Conservation (phyloP, 177 flowering plant species). For the Vitis hybrid region DNA sequence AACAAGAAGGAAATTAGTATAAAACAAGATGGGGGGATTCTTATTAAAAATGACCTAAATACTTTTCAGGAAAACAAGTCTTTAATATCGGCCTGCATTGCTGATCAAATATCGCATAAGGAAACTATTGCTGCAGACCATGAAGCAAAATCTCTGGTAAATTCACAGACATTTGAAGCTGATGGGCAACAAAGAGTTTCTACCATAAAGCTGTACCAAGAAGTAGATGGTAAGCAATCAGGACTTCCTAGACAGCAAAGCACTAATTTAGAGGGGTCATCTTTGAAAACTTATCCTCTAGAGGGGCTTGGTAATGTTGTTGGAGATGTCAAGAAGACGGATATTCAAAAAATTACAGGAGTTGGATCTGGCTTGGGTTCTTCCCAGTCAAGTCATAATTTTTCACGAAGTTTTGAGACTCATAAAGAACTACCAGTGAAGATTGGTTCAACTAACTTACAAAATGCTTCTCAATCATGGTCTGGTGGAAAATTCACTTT, state of each 20-base stretch:
- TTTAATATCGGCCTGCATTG: slow-evolving; percentile 4
- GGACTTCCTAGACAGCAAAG: slow-evolving; percentile 16
- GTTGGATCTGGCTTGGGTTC: slow-evolving; percentile 17
- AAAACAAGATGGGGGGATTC: slow-evolving; percentile 12
- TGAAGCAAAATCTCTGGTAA: slow-evolving; percentile 13
- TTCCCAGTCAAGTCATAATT: slow-evolving; percentile 17
- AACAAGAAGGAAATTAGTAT: slow-evolving; percentile 16
- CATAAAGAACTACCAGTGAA: slow-evolving; percentile 16
- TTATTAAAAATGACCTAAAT: slow-evolving; percentile 14
- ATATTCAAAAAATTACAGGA: slow-evolving; percentile 19
- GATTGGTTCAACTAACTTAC: slow-evolving; percentile 19
- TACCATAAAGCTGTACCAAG: slow-evolving; percentile 10
- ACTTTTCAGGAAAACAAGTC: slow-evolving; percentile 14
- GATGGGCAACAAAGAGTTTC: slow-evolving; percentile 18
- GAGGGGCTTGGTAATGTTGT: slow-evolving; percentile 13
- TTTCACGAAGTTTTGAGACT: slow-evolving; percentile 15
- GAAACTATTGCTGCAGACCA: slow-evolving; percentile 5
- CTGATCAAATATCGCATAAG: slow-evolving; percentile 2
- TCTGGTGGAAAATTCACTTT: slow-evolving; percentile 20
- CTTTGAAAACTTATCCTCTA: slow-evolving; percentile 17
- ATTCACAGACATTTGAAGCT: slow-evolving; percentile 15
- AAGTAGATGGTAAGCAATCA: slow-evolving; percentile 9
- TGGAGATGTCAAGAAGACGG: slow-evolving; percentile 17
- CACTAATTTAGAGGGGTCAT: slow-evolving; percentile 15
- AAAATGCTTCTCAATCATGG: slow-evolving; percentile 22